Conservation (phyloP, 352 stramenopile genomes). For the Phytophthora fragariaefolia region DNA sequence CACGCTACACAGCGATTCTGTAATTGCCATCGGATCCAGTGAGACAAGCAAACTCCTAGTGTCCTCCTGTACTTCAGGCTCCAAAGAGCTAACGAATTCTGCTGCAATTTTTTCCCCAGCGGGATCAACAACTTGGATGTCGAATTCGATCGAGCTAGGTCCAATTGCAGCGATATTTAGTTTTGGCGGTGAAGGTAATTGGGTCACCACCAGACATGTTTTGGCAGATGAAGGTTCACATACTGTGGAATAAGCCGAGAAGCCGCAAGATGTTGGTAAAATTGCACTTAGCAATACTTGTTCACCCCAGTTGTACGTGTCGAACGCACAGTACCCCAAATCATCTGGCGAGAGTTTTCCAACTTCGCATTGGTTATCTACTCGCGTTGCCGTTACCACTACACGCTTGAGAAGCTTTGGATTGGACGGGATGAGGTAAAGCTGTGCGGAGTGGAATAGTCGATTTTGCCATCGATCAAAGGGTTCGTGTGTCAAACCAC, state of each 20-base stretch:
- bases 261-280: slow-evolving; percentile 18
- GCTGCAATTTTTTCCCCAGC: slow-evolving; percentile 7
- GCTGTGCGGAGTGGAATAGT: slow-evolving; percentile 45
- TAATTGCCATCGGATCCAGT: slow-evolving; percentile 8
- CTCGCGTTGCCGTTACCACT: slow-evolving; percentile 37
- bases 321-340: slow-evolving; percentile 54
- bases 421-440: slow-evolving; percentile 52
- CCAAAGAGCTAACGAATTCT: neutral
- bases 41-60: neutral
- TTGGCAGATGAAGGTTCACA: slow-evolving; percentile 16
- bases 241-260: slow-evolving; percentile 50
- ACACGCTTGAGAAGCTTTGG: slow-evolving; percentile 42
- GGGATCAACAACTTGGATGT: slow-evolving; percentile 4
- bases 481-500: neutral
- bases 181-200: slow-evolving; percentile 25
- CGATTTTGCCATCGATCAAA: slow-evolving; percentile 47
- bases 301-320: slow-evolving; percentile 64
- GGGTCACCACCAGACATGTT: slow-evolving; percentile 32
- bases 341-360: slow-evolving; percentile 46
- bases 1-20: slow-evolving; percentile 4
- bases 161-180: slow-evolving; percentile 21
- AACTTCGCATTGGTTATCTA: slow-evolving; percentile 50
- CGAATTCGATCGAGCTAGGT: neutral
- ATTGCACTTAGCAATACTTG: slow-evolving; percentile 49
- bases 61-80: slow-evolving; percentile 4